Evolutionary conservation across 176 grass and related monocot species (phyloP), one percentile per base, ranked within the genome.

Genomic region (Saccharum officinarum): DNA sequence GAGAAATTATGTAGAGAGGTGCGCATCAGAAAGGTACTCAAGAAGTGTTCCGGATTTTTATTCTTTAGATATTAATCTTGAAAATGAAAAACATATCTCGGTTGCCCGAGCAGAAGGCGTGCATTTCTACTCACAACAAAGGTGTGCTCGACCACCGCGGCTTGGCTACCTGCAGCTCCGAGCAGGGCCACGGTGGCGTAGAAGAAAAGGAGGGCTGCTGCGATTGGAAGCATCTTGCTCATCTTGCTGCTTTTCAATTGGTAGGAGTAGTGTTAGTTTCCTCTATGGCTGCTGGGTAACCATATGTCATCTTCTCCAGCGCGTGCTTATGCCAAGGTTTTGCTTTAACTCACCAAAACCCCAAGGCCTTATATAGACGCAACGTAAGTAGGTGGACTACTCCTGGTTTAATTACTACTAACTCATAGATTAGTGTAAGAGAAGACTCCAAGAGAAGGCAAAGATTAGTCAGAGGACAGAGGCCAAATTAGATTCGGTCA

Each of bases 81-180:
- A 23, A 23, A 23, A 60, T n/a, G 22, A 38, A 69, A 20, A 69
- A 69, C 0, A 22, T 8, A 14, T 17, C 14, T 7, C 17, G 7
- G 54, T 22, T 55, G 20, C 55, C 20, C 15, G 6, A 67, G 8
- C 18, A 39, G 8, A 10, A 40, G 8, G 18, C 2, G 4, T 47
- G 31, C 13, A 17, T 36, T n/a, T 14, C 9, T 62, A 83, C 83
- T 85, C 66, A 85, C 83, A 31, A 69, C 46, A 37, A 85, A 85
- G 8, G 83, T 85, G 73, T 77, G 73, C 45, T 85, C 73, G 9
- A 85, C 83, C 45, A 85, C 33, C 0, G 62, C 73, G 5, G 62
- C 80, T 10, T 60, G 59, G 59, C n/a, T 12, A n/a, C n/a, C 59
- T 5, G n/a, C n/a, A 62, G 59, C 52, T 0, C 68, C 23, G 1